These are phyloP conservation scores for Arthroderma uncinatum DNA, from an alignment of 2,329 filamentous ascomycete species.

Conservation along the genomic window DNA sequence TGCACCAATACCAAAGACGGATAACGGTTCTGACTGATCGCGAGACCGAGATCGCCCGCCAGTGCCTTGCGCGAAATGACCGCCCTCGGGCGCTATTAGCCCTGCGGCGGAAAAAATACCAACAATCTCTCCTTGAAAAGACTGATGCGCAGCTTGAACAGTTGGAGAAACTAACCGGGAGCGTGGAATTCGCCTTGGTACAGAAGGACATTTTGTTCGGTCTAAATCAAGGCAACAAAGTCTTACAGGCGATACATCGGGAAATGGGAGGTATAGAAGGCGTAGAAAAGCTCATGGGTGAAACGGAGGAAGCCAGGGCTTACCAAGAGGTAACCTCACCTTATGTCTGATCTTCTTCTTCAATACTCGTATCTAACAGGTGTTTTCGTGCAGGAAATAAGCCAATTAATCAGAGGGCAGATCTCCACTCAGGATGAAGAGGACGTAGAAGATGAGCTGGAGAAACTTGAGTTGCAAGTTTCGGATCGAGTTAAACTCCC, in stretches of 20 bases:
- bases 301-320: slow-evolving; percentile 77
- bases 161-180: slow-evolving; percentile 74
- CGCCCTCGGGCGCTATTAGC: slow-evolving; percentile 74
- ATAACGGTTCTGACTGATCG: slow-evolving; percentile 76
- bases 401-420: slow-evolving; percentile 74
- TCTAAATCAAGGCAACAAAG: slow-evolving; percentile 78
- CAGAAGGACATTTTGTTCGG: slow-evolving; percentile 95
- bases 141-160: slow-evolving; percentile 92
- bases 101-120: slow-evolving; percentile 90
- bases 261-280: slow-evolving; percentile 94
- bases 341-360: background rate
- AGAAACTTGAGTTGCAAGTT: slow-evolving; percentile 60
- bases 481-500: slow-evolving; percentile 28
- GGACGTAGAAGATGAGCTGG: slow-evolving; percentile 92
- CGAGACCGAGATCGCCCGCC: slow-evolving; percentile 74
- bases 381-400: slow-evolving; percentile 59
- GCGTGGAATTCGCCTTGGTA: slow-evolving; percentile 90
- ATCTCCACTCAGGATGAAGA: slow-evolving; percentile 95
- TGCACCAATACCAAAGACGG: slow-evolving; percentile 89
- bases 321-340: slow-evolving; percentile 63
- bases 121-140: slow-evolving; percentile 76
- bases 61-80: slow-evolving; percentile 70
- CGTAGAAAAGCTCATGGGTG: slow-evolving; percentile 90
- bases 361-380: background rate
- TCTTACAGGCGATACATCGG: slow-evolving; percentile 79